Percentiles rank a stretch among this genome's conserved stretches.
Conservation (phyloP, 208 protist species). For the Strigomonas galati region DNA sequence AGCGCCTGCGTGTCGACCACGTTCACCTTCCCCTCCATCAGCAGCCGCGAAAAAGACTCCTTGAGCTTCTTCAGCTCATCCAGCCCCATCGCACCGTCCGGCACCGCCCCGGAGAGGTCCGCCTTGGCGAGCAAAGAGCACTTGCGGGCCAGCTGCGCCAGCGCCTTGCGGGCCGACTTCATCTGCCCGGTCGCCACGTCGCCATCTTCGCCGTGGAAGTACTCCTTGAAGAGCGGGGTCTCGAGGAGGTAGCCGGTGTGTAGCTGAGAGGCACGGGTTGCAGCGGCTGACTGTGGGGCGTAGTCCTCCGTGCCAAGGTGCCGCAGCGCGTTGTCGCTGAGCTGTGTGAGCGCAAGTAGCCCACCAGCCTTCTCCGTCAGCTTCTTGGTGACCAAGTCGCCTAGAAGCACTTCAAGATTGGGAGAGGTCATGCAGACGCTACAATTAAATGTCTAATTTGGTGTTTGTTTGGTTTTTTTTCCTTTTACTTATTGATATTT, state of each 20-base stretch:
- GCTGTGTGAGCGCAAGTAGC: slow-evolving; percentile 38
- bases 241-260: slow-evolving; percentile 52
- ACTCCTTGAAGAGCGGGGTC: slow-evolving; percentile 56
- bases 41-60: slow-evolving; percentile 45
- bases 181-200: slow-evolving; percentile 24
- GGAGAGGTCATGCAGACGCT: slow-evolving; percentile 3
- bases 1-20: slow-evolving; percentile 75
- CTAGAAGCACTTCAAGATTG: slow-evolving; percentile 63
- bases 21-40: slow-evolving; percentile 64
- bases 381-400: slow-evolving; percentile 34
- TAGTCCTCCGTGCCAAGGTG: slow-evolving; percentile 62
- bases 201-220: slow-evolving; percentile 52
- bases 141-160: slow-evolving; percentile 61
- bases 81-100: slow-evolving; percentile 42
- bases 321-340: slow-evolving; percentile 63
- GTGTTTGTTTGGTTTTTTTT: not conserved
- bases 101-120: slow-evolving; percentile 37
- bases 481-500: not conserved
- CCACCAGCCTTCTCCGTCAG: slow-evolving; percentile 53
- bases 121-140: slow-evolving; percentile 53
- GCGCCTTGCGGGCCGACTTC: slow-evolving; percentile 62
- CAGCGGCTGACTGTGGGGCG: slow-evolving; percentile 11
- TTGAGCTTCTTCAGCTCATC: slow-evolving; percentile 42
- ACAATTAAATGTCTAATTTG: not conserved
- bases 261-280: slow-evolving; percentile 35